Evolutionary conservation across 768 basidiomycete genomes (phyloP), one percentile per base, ranked within the genome.

Genomic region (Russula foetens): DNA sequence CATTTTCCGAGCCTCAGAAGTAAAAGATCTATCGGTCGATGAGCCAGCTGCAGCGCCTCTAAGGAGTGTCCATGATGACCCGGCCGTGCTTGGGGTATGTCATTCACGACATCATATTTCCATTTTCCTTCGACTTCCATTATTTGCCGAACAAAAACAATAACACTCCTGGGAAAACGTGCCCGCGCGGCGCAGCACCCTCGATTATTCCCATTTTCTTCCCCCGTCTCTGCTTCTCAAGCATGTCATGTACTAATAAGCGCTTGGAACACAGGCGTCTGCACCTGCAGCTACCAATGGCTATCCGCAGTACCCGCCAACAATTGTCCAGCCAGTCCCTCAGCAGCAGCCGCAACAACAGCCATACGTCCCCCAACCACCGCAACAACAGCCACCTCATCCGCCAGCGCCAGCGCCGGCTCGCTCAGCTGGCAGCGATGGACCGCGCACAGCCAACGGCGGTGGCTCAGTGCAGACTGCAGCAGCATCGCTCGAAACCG

Each of bases 1-100:
- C 73, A 89, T 94, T 64, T 94, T 94, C 75, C 88, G 89, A 54
- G 90, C 90, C 7, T 88, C 88, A 3, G 90, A 93, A 72, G 90
- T 92, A 63, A 92, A 92, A 68, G 90, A 93, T 69, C 79, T 92
- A n/a, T 79, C 87, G 28, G 89, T 93, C 15, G 90, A 93, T 67
- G 86, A 90, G 60, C 79, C 81, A 1, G 74, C 75, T 8, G 67
- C 70, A 23, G 11, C 35, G 11, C 35, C 35, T 2, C 62, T 78
- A 39, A 78, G 84, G 52, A 89, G 81, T 67, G 84, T 91, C 17
- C 86, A 87, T 60, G 87, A 90, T 68, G 90, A 92, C 71, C 91
- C 90, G 7, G 90, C 90, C 7, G 87, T 92, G 17, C 77, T 92
- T 50, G 88, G 86, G 66, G 89, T 88, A 70, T 74, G 84, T 79